Evolutionary conservation across 352 stramenopile species (phyloP).

Genomic region (Pythium rhizo-oryzae): DNA sequence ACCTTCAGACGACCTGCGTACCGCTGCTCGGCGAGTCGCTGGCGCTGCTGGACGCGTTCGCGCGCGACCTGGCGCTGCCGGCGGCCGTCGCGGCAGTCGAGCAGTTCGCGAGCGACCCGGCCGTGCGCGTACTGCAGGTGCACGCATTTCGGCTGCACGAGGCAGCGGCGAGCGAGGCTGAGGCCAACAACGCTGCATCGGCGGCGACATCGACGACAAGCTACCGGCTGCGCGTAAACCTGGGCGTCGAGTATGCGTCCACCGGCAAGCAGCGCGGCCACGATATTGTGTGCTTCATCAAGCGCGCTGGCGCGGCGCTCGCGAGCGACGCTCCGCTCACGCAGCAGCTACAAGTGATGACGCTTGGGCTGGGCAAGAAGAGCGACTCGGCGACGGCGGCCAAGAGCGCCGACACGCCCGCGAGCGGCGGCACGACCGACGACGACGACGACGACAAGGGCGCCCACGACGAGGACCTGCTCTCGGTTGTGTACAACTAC

Average conservation of each 20-base stretch:
- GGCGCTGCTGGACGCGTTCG: slow-evolving; percentile 49
- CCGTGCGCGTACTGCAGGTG: slow-evolving; percentile 72
- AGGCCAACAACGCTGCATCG: not conserved
- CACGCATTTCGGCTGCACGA: slow-evolving; percentile 54
- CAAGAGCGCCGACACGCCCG: slow-evolving; percentile 32
- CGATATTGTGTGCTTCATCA: slow-evolving; percentile 89
- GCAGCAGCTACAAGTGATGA: slow-evolving; percentile 89
- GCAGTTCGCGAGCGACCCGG: slow-evolving; percentile 70
- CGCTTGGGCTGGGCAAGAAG: slow-evolving; percentile 68
- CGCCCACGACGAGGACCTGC: slow-evolving; percentile 63
- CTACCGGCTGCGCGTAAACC: slow-evolving; percentile 65
- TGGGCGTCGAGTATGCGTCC: slow-evolving; percentile 76
- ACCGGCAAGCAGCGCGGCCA: slow-evolving; percentile 61
- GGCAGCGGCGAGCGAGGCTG: slow-evolving; percentile 11
- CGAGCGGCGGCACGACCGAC: slow-evolving; percentile 62
- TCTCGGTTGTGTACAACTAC: slow-evolving; percentile 89
- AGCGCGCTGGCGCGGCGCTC: slow-evolving; percentile 70
- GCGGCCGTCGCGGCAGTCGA: slow-evolving; percentile 49
- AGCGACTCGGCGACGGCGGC: slow-evolving; percentile 24
- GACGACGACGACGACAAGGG: slow-evolving; percentile 56
- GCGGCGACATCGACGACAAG: not conserved
- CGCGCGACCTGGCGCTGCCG: slow-evolving; percentile 41
- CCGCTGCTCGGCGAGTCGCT: slow-evolving; percentile 64
- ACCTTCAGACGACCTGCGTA: slow-evolving; percentile 67
- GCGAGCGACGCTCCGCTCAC: slow-evolving; percentile 70